A percentile compares a stretch with the other conserved stretches of the same genome.
These are phyloP conservation scores for Fusarium agapanthi DNA, from an alignment of 2,329 filamentous ascomycete species.

Conservation along the genomic window DNA sequence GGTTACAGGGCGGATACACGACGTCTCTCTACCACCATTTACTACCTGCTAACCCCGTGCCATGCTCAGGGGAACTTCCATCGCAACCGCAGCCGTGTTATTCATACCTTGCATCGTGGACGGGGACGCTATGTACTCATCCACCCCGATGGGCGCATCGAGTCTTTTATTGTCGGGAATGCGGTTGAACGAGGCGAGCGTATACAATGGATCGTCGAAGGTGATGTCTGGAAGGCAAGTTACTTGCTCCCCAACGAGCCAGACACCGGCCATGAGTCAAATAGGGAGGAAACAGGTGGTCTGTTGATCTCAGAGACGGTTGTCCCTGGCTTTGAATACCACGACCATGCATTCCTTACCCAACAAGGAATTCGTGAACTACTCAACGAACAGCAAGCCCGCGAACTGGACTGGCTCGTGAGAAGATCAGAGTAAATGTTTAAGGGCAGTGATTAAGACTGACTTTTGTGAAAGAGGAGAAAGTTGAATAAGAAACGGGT, in stretches of 20 bases:
- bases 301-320: constrained; percentile 75
- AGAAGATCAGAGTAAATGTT: constrained; percentile 29
- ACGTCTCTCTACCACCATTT: constrained; percentile 68
- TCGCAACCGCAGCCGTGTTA: constrained; percentile 67
- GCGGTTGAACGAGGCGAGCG: constrained; percentile 66
- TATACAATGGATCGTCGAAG: constrained; percentile 74
- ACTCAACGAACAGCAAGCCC: constrained; percentile 58
- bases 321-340: constrained; percentile 72
- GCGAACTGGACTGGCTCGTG: constrained; percentile 58
- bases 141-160: constrained; percentile 65
- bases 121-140: constrained; percentile 71
- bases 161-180: constrained; percentile 70
- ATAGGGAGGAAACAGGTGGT: constrained; percentile 53
- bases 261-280: constrained; percentile 36
- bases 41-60: constrained; percentile 68
- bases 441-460: neutral
- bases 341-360: constrained; percentile 73
- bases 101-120: constrained; percentile 72
- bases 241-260: constrained; percentile 56
- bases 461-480: neutral
- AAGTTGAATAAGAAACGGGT: neutral
- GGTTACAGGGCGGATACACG: constrained; percentile 54
- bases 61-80: constrained; percentile 69
- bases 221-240: constrained; percentile 72
- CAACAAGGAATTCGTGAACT: constrained; percentile 59